Evolutionary conservation across 2,329 filamentous ascomycete genomes (phyloP).

Genomic region (Neobulgaria alba): DNA sequence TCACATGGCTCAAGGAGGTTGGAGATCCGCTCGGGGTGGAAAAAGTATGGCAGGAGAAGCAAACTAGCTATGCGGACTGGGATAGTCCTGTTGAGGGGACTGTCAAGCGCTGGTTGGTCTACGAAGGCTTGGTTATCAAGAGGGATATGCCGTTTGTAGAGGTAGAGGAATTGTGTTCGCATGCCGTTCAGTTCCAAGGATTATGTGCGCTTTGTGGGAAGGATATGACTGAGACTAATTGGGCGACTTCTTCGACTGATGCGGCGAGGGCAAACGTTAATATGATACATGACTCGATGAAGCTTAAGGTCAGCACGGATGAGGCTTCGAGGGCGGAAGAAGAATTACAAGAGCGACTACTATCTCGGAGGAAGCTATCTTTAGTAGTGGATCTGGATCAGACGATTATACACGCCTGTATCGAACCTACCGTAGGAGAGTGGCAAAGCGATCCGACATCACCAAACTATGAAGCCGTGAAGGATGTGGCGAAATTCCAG

Average conservation of each 20-base stretch:
- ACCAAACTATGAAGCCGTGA: constrained; percentile 84
- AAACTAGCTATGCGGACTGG: constrained; percentile 67
- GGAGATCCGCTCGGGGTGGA: constrained; percentile 57
- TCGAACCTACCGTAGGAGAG: constrained; percentile 91
- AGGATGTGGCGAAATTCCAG: constrained; percentile 82
- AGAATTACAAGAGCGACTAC: constrained; percentile 73
- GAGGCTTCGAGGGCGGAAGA: constrained; percentile 79
- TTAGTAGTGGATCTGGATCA: constrained; percentile 96
- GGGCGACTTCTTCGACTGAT: constrained; percentile 71
- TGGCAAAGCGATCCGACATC: constrained; percentile 87
- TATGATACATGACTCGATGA: constrained; percentile 87
- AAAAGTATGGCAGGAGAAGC: constrained; percentile 51
- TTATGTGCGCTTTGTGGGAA: constrained; percentile 89
- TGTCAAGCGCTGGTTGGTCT: constrained; percentile 68
- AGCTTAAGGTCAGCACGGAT: constrained; percentile 72
- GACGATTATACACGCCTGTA: constrained; percentile 96
- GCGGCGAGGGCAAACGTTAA: constrained; percentile 84
- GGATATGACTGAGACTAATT: constrained; percentile 88
- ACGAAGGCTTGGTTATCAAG: constrained; percentile 54
- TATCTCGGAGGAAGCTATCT: constrained; percentile 75
- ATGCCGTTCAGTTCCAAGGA: constrained; percentile 84
- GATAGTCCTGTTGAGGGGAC: constrained; percentile 77
- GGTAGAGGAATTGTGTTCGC: constrained; percentile 83
- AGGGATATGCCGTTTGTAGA: constrained; percentile 55
- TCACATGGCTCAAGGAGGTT: constrained; percentile 68